A percentile compares a stretch with the other conserved stretches of the same genome.
phyloP scores from a whole-genome alignment of 1,139 yeast species.

The Pichia sp. region DNA sequence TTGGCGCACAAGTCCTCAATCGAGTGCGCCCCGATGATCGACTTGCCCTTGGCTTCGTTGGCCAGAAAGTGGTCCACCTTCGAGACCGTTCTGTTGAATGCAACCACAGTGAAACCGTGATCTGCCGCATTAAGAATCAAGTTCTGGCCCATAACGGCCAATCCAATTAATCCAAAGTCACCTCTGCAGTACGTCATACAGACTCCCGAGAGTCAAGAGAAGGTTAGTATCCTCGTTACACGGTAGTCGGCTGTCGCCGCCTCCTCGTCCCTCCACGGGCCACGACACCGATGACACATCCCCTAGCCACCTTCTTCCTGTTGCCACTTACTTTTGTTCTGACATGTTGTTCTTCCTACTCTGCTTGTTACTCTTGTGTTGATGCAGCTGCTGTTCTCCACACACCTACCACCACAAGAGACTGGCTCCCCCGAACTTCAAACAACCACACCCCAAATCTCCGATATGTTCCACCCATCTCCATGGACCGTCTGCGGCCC shows the following conservation, averaged over 20 bases:
- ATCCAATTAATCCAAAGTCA: slow-evolving; percentile 98
- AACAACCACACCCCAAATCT: too few relatives aligned
- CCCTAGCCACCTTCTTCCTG: too few relatives aligned
- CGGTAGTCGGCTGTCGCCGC: too few relatives aligned
- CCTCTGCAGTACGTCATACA: slow-evolving; percentile 52
- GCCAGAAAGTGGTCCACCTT: slow-evolving; percentile 92
- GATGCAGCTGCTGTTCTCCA: too few relatives aligned
- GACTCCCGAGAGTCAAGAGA: too few relatives aligned
- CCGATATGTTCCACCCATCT: background rate
- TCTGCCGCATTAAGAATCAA: slow-evolving; percentile 96
- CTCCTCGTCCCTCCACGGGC: too few relatives aligned
- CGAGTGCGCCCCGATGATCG: slow-evolving; percentile 93
- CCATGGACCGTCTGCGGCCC: too few relatives aligned
- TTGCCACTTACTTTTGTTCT: slow-evolving; percentile 11
- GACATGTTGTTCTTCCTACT: slow-evolving; percentile 4
- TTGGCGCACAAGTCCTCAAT: slow-evolving; percentile 81
- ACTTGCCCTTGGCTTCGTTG: slow-evolving; percentile 95
- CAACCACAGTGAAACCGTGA: slow-evolving; percentile 95
- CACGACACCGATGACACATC: background rate
- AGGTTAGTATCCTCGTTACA: too few relatives aligned
- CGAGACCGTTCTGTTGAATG: slow-evolving; percentile 94
- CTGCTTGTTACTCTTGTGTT: background rate
- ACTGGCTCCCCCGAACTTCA: too few relatives aligned
- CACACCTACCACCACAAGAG: too few relatives aligned
- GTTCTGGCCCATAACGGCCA: slow-evolving; percentile 99